phyloP scores from a whole-genome alignment of 148 eudicot species.

The Bassia scoparia region DNA sequence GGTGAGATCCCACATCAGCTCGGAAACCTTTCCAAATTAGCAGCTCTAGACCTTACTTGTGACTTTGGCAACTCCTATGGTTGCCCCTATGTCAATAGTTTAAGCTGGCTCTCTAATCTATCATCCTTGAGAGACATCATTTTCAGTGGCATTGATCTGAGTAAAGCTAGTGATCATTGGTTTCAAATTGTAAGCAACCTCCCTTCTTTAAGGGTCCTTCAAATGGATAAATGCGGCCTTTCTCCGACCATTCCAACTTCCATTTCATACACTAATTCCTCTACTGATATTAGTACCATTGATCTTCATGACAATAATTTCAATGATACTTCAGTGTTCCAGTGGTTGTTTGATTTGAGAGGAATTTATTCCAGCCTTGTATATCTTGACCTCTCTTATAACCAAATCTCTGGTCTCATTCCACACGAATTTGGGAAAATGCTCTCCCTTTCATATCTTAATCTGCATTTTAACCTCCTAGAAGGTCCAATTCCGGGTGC shows the following conservation, averaged over 20 bases:
- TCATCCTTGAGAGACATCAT: not conserved
- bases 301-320: not conserved
- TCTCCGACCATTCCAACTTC: not conserved
- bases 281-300: not conserved
- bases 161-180: not conserved
- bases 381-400: not conserved
- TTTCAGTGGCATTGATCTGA: not conserved
- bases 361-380: not conserved
- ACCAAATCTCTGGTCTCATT: not conserved
- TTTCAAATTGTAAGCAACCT: not conserved
- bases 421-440: not conserved
- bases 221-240: not conserved
- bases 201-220: not conserved
- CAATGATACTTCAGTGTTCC: not conserved
- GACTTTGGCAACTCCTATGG: not conserved
- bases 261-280: not conserved
- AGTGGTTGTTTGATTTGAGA: not conserved
- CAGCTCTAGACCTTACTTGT: not conserved
- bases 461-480: not conserved
- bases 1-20: not conserved
- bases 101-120: not conserved
- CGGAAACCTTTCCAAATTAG: not conserved
- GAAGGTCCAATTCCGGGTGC: not conserved
- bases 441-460: not conserved
- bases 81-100: not conserved